phyloP scores from a whole-genome alignment of 2,329 filamentous ascomycete genomes.

The Penicillium sp. region DNA sequence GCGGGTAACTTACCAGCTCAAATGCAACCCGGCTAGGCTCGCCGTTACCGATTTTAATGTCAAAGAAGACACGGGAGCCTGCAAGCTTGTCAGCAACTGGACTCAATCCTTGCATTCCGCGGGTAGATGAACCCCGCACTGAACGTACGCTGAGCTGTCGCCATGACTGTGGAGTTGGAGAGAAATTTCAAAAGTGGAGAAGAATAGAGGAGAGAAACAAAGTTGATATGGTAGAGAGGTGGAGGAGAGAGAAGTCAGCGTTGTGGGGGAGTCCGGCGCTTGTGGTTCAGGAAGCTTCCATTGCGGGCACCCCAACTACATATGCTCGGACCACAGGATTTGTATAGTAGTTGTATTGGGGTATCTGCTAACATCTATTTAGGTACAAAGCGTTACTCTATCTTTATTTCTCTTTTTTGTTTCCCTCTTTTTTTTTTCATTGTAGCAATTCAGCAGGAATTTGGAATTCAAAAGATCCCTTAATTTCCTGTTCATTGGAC shows the following conservation, averaged over 20 bases:
- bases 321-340: not conserved
- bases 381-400: constrained; percentile 5
- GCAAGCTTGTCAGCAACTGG: constrained; percentile 7
- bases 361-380: constrained; percentile 10
- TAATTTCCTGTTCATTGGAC: constrained; percentile 5
- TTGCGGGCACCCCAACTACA: constrained; percentile 13
- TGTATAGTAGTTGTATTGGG: constrained; percentile 1
- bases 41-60: constrained; percentile 76
- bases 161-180: constrained; percentile 28
- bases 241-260: constrained; percentile 12
- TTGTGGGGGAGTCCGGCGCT: constrained; percentile 21
- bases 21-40: constrained; percentile 77
- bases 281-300: constrained; percentile 44
- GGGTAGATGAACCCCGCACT: constrained; percentile 26
- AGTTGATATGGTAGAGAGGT: constrained; percentile 5
- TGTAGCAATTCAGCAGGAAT: constrained; percentile 28
- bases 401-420: not conserved
- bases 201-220: constrained; percentile 7
- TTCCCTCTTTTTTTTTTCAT: constrained; percentile 8
- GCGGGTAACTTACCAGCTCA: constrained; percentile 63
- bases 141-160: constrained; percentile 34
- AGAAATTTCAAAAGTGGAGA: constrained; percentile 5
- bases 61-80: constrained; percentile 79
- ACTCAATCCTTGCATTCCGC: constrained; percentile 10
- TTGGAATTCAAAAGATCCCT: constrained; percentile 26